A percentile compares a stretch with the other conserved stretches of the same genome.
Conservation (phyloP, 2,329 filamentous ascomycete species). For the Colletotrichum chrysophilum region DNA sequence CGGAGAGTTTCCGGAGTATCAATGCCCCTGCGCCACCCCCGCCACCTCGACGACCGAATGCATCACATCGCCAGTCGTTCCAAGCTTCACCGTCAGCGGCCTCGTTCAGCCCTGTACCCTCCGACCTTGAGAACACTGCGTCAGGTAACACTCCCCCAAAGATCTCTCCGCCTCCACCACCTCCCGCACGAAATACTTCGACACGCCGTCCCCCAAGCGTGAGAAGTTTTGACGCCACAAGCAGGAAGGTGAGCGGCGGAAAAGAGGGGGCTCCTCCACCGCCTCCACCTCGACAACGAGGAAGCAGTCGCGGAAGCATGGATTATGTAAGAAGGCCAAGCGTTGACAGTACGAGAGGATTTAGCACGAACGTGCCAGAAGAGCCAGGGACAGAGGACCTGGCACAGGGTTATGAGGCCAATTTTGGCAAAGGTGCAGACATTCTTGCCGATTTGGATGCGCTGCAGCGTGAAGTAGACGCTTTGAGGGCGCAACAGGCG, state of each 20-base stretch:
- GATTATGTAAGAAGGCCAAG: constrained; percentile 40
- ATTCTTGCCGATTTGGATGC: constrained; percentile 76
- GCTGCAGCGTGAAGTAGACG: constrained; percentile 79
- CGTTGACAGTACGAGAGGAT: constrained; percentile 28
- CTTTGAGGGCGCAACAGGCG: constrained; percentile 52
- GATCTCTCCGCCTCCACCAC: constrained; percentile 46
- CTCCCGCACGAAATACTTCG: constrained; percentile 49
- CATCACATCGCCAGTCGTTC: constrained; percentile 35
- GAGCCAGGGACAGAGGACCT: constrained; percentile 24
- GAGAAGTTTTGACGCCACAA: constrained; percentile 42
- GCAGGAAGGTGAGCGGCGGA: constrained; percentile 5
- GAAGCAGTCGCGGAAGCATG: constrained; percentile 49
- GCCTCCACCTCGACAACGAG: constrained; percentile 51
- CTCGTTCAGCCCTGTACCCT: constrained; percentile 2
- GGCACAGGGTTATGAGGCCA: constrained; percentile 23
- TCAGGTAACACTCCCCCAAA: neutral
- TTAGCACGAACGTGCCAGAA: constrained; percentile 32
- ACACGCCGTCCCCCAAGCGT: constrained; percentile 50
- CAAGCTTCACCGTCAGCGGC: neutral
- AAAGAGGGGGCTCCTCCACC: constrained; percentile 46
- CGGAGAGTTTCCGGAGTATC: constrained; percentile 48
- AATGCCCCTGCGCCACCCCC: constrained; percentile 55
- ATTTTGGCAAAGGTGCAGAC: constrained; percentile 48
- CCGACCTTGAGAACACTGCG: neutral
- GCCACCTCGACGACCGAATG: constrained; percentile 56